Base-by-base conservation (phyloP, 768 basidiomycete genomes). In the Boletus rufocinnamomeus region DNA sequence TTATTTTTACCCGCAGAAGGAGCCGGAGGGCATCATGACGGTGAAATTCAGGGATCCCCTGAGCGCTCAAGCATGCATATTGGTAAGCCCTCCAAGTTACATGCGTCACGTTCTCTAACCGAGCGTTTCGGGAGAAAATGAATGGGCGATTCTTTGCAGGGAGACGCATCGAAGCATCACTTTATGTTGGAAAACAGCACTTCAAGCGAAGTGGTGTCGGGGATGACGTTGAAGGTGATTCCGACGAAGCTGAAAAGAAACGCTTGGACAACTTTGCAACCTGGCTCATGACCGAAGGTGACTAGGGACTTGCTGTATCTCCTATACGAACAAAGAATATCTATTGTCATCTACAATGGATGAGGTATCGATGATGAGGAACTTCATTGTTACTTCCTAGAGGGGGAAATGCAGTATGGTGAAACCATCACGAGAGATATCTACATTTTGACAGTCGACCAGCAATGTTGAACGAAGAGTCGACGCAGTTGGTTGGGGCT, bases 11-110 rank as follows among this genome's bases (percentile, higher is more conserved):
- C 23, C 58, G 43, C 74, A 99, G 95, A 85, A 88, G 80, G 97
- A 99, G 72, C 75, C 84, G 35, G 93, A 96, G 38, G 96, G 97
- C 4, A 75, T 98, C 61, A 98, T 98, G 86, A 95, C 95, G 0
- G 87, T 98, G 61, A 97, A 98, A 66, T 99, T 98, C 79, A 86
- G 86, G 57, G 95, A 98, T 67, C 83, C 91, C 16, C 65, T 96
- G n/a, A 85, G 93, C 57, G 97, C 97, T 6, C 88, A 95, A 72
- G 96, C 94, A 5, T 99, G 96, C 66, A 77, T 99, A 21, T 58
- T 93, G 60, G 94, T 91, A 63, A 63, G 89, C 79, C 30, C 47
- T 51, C 38, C 23, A 21, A 51, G 19, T n/a, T 45, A 13, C 25
- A 40, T 48, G 4, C 16, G 13, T 54, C 40, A 30, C 25, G 11